These are phyloP conservation scores for Mycogone perniciosa DNA, from an alignment of 2,329 filamentous ascomycete genomes.

Conservation along the genomic window DNA sequence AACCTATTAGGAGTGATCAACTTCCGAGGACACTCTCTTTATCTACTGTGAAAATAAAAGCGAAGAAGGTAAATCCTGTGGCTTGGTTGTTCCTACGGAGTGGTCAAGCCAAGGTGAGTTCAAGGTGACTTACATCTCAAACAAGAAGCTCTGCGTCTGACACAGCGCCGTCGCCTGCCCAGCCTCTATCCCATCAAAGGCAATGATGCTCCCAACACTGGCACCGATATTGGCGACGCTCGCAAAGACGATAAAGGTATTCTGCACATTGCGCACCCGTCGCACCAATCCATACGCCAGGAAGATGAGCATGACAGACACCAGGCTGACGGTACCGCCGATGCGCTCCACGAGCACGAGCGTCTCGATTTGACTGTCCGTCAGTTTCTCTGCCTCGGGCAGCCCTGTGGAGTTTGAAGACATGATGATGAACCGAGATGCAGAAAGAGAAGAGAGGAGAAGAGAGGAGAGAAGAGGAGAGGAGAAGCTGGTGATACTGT, in stretches of 20 bases:
- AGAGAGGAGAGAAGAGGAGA: neutral
- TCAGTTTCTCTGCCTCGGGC: conserved; percentile 25
- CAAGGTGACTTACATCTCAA: conserved; percentile 57
- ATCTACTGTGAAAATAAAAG: neutral
- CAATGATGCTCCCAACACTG: conserved; percentile 63
- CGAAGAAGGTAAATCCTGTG: neutral
- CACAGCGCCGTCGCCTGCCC: conserved; percentile 54
- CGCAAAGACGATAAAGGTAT: conserved; percentile 56
- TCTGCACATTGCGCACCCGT: conserved; percentile 51
- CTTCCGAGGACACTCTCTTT: neutral
- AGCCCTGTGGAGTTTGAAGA: neutral
- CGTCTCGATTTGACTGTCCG: conserved; percentile 30
- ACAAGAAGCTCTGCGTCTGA: conserved; percentile 52
- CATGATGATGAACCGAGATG: neutral
- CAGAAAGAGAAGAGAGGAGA: neutral
- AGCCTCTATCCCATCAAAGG: conserved; percentile 53
- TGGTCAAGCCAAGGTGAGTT: neutral
- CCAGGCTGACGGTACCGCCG: conserved; percentile 47
- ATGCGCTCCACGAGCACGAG: conserved; percentile 46
- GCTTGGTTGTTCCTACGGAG: too few relatives aligned
- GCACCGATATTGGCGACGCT: conserved; percentile 54
- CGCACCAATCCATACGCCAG: conserved; percentile 45
- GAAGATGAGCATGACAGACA: conserved; percentile 46
- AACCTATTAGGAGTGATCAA: conserved; percentile 46
- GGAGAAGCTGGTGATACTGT: neutral